Conservation (phyloP, 768 basidiomycete species). For the Boletus subparvulus region DNA sequence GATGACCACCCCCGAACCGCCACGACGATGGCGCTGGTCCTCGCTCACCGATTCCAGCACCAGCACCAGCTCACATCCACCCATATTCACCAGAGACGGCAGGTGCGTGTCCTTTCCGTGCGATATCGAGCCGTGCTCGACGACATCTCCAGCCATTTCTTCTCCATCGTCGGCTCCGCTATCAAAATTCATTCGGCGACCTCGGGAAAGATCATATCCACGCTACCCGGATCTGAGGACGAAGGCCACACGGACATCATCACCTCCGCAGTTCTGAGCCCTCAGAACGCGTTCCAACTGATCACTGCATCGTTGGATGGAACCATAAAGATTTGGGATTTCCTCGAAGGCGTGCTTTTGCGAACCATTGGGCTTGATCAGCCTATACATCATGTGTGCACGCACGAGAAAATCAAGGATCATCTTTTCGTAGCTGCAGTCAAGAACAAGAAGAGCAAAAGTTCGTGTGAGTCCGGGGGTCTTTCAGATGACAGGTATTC, state of each 20-base stretch:
- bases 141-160: conserved; percentile 68
- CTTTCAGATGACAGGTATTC: not conserved
- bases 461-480: conserved; percentile 13
- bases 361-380: conserved; percentile 69
- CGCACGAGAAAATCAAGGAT: conserved; percentile 67
- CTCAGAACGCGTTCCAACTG: conserved; percentile 86
- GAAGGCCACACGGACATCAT: conserved; percentile 50
- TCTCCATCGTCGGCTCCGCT: conserved; percentile 76
- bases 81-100: conserved; percentile 87
- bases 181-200: conserved; percentile 83
- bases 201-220: conserved; percentile 79
- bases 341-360: conserved; percentile 77
- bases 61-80: conserved; percentile 61
- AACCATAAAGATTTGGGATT: conserved; percentile 90
- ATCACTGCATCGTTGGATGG: conserved; percentile 85
- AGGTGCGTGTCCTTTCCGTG: conserved; percentile 47
- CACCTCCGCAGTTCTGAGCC: conserved; percentile 74
- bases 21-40: conserved; percentile 55
- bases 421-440: conserved; percentile 67
- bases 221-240: conserved; percentile 57
- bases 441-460: conserved; percentile 47
- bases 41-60: conserved; percentile 67
- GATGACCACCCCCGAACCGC: conserved; percentile 1
- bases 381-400: conserved; percentile 69
- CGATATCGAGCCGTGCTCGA: conserved; percentile 15